Conservation (phyloP, 139 green algal species). For the Volvox reticuliferus region DNA sequence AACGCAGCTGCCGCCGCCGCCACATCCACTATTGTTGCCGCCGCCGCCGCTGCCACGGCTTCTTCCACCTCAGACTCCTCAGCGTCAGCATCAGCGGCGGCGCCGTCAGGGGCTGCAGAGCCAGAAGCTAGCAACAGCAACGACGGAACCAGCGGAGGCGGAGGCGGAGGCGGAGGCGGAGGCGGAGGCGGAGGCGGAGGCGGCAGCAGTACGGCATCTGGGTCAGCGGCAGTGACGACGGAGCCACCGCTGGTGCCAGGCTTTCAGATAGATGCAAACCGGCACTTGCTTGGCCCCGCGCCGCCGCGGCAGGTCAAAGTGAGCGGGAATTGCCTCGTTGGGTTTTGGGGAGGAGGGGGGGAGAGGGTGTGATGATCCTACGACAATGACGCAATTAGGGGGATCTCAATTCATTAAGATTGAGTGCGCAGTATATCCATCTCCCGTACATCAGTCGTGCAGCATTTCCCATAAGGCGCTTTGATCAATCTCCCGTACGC, state of each 20-base stretch:
- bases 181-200: not conserved
- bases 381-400: too few relatives aligned
- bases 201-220: not conserved
- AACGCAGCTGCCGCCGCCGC: not conserved
- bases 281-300: slow-evolving; percentile 70
- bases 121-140: not conserved
- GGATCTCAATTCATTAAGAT: too few relatives aligned
- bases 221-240: too few relatives aligned
- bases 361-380: too few relatives aligned
- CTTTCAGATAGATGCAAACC: slow-evolving; percentile 75
- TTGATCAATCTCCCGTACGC: too few relatives aligned
- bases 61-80: not conserved
- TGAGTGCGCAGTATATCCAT: too few relatives aligned
- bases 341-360: not conserved
- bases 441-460: too few relatives aligned
- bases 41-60: not conserved
- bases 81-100: not conserved
- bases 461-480: too few relatives aligned
- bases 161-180: too few relatives aligned
- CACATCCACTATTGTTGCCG: not conserved
- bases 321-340: not conserved
- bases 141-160: not conserved
- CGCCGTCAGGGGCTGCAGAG: too few relatives aligned
- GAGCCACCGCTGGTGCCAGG: slow-evolving; percentile 13
- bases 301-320: slow-evolving; percentile 74